Evolutionary conservation across 1,284 basidiomycete genomes (phyloP).

Genomic region (Marasmius oreades): DNA sequence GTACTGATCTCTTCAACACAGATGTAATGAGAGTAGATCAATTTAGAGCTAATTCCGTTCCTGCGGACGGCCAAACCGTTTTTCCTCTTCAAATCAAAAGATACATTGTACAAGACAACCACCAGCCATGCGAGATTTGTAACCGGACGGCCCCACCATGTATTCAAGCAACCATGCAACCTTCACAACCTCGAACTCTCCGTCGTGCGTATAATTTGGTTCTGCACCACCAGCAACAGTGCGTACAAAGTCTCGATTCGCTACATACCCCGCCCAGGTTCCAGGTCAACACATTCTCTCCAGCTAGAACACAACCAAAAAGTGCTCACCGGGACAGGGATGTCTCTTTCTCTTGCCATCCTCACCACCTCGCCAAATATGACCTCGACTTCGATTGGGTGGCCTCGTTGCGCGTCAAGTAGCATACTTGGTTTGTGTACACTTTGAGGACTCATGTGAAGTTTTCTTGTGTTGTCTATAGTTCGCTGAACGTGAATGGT

Average conservation of each 20-base stretch:
- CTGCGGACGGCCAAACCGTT: no score
- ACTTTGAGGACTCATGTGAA: slow-evolving; percentile 27
- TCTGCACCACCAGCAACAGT: slow-evolving; percentile 33
- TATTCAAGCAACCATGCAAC: not conserved
- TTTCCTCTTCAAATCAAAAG: no score
- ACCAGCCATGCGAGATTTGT: no score
- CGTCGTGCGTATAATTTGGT: slow-evolving; percentile 26
- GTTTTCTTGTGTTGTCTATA: slow-evolving; percentile 26
- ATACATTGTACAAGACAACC: no score
- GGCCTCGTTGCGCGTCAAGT: slow-evolving; percentile 32
- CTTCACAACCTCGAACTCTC: not conserved
- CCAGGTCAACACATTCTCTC: not conserved
- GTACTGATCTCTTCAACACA: no score
- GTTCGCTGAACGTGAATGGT: slow-evolving; percentile 25
- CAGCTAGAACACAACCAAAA: not conserved
- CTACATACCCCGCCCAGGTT: slow-evolving; percentile 22
- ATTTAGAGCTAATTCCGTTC: no score
- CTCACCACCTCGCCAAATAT: slow-evolving; percentile 37
- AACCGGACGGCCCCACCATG: no score
- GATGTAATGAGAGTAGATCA: no score
- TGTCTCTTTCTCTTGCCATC: slow-evolving; percentile 32
- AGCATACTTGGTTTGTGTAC: slow-evolving; percentile 23
- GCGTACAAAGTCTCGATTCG: slow-evolving; percentile 37
- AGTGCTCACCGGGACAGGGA: slow-evolving; percentile 12
- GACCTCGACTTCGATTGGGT: slow-evolving; percentile 43